These are phyloP conservation scores for Achlya hypogyna DNA, from an alignment of 352 stramenopile species.

Conservation along the genomic window DNA sequence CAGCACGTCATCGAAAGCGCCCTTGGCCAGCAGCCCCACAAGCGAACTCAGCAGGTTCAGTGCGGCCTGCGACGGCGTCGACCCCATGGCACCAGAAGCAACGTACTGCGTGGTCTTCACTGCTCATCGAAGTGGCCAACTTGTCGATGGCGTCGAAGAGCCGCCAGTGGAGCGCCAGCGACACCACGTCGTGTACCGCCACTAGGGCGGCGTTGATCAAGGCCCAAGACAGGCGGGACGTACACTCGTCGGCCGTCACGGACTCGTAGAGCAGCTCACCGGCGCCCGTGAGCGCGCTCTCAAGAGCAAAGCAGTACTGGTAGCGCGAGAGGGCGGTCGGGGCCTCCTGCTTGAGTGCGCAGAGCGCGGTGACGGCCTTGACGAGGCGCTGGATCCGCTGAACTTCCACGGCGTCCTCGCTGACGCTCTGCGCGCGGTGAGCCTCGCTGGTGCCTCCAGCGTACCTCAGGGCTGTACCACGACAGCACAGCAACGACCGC, in stretches of 20 bases:
- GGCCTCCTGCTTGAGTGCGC: conserved; percentile 31
- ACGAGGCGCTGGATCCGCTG: conserved; percentile 62
- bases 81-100: neutral
- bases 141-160: conserved; percentile 58
- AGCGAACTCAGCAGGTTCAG: conserved; percentile 49
- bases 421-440: neutral
- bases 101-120: conserved; percentile 50
- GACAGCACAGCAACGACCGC: conserved; percentile 68
- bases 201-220: conserved; percentile 26
- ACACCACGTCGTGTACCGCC: conserved; percentile 37
- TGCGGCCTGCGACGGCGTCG: conserved; percentile 24
- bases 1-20: conserved; percentile 39
- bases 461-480: conserved; percentile 53
- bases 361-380: conserved; percentile 56
- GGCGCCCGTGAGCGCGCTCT: conserved; percentile 63
- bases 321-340: conserved; percentile 45
- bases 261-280: conserved; percentile 44
- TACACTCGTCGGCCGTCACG: conserved; percentile 40
- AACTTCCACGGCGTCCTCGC: conserved; percentile 49
- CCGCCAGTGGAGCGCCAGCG: conserved; percentile 60
- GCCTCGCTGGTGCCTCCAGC: neutral
- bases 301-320: conserved; percentile 67
- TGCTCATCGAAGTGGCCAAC: conserved; percentile 71
- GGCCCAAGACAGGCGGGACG: conserved; percentile 1
- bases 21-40: conserved; percentile 40